A percentile compares a stretch with the other conserved stretches of the same genome.
These are phyloP conservation scores for Zygosaccharomyces rouxii DNA, from an alignment of 805 yeast species.

Conservation along the genomic window DNA sequence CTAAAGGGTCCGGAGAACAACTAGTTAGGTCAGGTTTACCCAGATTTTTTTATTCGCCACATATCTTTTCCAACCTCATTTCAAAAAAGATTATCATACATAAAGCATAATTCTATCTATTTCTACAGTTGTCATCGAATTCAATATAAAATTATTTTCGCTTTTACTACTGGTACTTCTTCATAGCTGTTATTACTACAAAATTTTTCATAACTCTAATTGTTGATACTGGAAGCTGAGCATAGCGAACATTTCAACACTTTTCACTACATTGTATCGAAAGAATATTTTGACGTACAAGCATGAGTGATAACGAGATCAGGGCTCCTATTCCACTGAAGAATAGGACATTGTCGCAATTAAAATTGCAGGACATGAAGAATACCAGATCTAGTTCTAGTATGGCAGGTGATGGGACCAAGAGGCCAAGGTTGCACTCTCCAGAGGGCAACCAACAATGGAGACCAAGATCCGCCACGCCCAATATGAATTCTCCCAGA, in stretches of 20 bases:
- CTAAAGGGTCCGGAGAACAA: not conserved
- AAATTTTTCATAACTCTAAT: not conserved
- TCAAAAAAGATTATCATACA: not conserved
- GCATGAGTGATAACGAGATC: slow-evolving; percentile 15
- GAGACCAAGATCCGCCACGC: slow-evolving; percentile 27
- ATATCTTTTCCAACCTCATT: not conserved
- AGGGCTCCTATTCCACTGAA: slow-evolving; percentile 30
- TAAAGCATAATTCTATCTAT: not conserved
- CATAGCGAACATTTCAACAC: not conserved
- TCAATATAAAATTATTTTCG: not conserved
- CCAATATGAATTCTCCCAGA: slow-evolving; percentile 16
- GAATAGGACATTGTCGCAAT: slow-evolving; percentile 17
- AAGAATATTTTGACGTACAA: not conserved
- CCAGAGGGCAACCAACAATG: slow-evolving; percentile 6
- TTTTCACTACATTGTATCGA: not conserved
- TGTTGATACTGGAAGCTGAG: not conserved
- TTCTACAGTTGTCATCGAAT: not conserved
- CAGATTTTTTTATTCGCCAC: not conserved
- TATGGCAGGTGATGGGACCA: slow-evolving; percentile 15
- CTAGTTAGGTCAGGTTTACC: not conserved
- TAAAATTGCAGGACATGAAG: slow-evolving; percentile 18
- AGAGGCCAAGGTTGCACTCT: slow-evolving; percentile 15
- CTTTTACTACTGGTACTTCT: not conserved
- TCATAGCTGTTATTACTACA: not conserved
- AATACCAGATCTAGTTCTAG: slow-evolving; percentile 20